Base-by-base conservation (phyloP, 345 rosid genomes). In the Euphorbia pulcherrima region DNA sequence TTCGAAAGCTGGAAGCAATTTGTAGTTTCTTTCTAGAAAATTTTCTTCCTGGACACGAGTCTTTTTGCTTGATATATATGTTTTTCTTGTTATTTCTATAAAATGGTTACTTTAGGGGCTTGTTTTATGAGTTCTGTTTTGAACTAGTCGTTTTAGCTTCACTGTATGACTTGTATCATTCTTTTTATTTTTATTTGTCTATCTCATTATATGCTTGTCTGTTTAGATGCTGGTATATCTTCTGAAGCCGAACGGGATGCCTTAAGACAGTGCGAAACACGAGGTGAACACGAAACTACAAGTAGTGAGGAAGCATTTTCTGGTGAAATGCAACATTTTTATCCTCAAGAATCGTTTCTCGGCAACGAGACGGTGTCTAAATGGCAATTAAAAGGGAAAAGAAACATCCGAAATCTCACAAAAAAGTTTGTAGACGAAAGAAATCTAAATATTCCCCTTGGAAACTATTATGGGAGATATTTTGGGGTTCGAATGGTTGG, bases 331-430 rank as follows among this genome's bases (percentile, higher is more conserved):
- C 68, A 80, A 78, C 78, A 77, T 72, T 75, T 81, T 52, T 81
- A 83, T 80, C 79, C 79, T 37, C 85, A 71, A 35, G 80, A 83
- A 55, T 83, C 79, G 64, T 77, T 70, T 74, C 72, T 75, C 66
- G 75, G 65, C 61, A 77, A 80, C 64, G 92, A 81, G 75, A 77
- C 90, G 50, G 94, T 88, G 74, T 90, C 97, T 79, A 90, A 86
- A 69, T 95, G 99, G 99, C 92, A 83, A 74, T 78, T 80, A 60
- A 95, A 87, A 85, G 87, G 99, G 68, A 95, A 92, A 80, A 86
- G 97, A 77, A 92, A 90, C 65, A 75, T 79, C 39, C 86, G 99
- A 6, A 82, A 85, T 74, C 83, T 92, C 68, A 71, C 84, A 48
- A 87, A 83, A 72, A 76, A 82, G 76, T 75, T 86, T 67, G 63